Base-by-base conservation (phyloP, 768 basidiomycete genomes). In the Suillus placidus region DNA sequence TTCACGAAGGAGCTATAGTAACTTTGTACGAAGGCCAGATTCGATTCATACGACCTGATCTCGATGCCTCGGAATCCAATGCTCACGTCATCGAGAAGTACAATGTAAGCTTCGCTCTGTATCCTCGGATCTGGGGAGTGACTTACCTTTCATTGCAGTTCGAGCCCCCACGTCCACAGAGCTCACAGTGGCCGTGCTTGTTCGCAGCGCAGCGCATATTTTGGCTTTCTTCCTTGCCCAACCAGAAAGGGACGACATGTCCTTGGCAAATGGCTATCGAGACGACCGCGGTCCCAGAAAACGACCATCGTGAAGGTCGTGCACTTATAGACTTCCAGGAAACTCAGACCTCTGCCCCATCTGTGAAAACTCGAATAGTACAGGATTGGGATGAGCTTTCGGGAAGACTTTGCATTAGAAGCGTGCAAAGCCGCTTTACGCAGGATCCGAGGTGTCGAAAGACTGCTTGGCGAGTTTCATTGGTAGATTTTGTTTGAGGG, bases 301-400 rank as follows among this genome's bases (percentile, higher is more conserved):
- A 64, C 14, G 66, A 68, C 26, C 69, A 71, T 51, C 20, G 66
- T 54, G 58, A 72, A n/a, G 64, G 68, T 34, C 74, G 69, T 52
- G 20, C 68, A 7, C 32, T 76, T 20, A 42, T 75, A 5, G 72
- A 77, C 43, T 65, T 74, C 8, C 68, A 73, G 8, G 74, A 75
- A 14, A 20, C 56, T 37, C 37, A 57, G 4, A 40, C 9, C 16
- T 38, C 23, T 1, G 23, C 4, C 37, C 37, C 57, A 26, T 40
- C 23, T 58, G 23, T 23, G 16, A 58, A 16, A 16, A 58, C 9
- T 40, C 37, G 37, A n/a, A 71, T 74, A 38, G 67, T 69, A n/a
- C 69, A 77, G 51, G 74, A 77, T n/a, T 76, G 74, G 74, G 74
- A 76, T 13, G 76, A 77, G 60, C 40, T 76, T 8, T 71, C 76